These are phyloP conservation scores for Bromus sterilis DNA, from an alignment of 176 grass and related monocot species.

Conservation along the genomic window DNA sequence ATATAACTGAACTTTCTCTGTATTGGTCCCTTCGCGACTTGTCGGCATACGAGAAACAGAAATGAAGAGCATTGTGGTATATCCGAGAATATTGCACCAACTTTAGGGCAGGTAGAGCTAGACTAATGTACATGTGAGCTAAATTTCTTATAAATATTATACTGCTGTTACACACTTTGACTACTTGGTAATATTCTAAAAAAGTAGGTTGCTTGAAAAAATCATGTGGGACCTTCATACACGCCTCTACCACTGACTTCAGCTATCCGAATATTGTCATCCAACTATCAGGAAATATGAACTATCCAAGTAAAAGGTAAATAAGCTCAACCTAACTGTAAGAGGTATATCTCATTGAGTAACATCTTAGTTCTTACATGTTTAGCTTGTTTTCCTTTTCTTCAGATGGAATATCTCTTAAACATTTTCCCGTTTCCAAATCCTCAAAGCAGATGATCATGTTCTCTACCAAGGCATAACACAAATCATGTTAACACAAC, in stretches of 20 bases:
- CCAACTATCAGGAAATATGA: neutral
- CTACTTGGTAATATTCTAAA: neutral
- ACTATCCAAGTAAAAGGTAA: neutral
- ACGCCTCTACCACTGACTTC: neutral
- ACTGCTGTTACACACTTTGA: neutral
- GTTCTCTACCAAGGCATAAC: conserved; percentile 61
- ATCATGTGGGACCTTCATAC: neutral
- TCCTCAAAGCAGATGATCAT: conserved; percentile 99
- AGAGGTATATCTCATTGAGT: neutral
- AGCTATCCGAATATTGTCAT: neutral
- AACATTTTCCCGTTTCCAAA: conserved; percentile 72
- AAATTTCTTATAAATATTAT: neutral
- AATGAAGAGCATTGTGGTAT: neutral
- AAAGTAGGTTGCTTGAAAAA: neutral
- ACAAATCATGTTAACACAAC: conserved; percentile 33
- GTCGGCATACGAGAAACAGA: neutral
- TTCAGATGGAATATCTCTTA: conserved; percentile 60
- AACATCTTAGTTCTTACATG: conserved; percentile 63
- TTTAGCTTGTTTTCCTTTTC: conserved; percentile 53
- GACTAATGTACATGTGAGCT: neutral
- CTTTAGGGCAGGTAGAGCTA: neutral
- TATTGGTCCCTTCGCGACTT: neutral
- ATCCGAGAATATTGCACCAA: neutral
- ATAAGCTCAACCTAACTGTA: neutral
- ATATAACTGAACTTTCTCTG: neutral